Conservation (phyloP, 306 rosid genomes). For the Vicia villosa region DNA sequence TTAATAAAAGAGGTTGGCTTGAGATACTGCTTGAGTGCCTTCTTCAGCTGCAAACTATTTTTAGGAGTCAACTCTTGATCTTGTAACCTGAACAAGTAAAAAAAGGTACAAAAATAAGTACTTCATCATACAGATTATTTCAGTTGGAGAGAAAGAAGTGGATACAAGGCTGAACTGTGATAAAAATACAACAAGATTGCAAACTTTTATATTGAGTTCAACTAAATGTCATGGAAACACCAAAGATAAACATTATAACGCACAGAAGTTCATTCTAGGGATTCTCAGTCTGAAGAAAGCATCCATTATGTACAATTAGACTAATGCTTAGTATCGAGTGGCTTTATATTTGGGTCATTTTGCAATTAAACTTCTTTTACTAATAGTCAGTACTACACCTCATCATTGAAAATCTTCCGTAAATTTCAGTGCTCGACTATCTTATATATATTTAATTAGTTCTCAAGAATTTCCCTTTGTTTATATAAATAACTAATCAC, state of each 20-base stretch:
- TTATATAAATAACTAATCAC: background rate
- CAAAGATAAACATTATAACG: background rate
- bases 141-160: slow-evolving; percentile 7
- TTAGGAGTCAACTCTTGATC: slow-evolving; percentile 59
- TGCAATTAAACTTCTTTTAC: slow-evolving; percentile 12
- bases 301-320: background rate
- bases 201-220: background rate
- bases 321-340: background rate
- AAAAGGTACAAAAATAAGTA: slow-evolving; percentile 20
- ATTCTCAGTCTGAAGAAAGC: slow-evolving; percentile 9
- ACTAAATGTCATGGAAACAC: slow-evolving; percentile 16
- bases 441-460: slow-evolving; percentile 3
- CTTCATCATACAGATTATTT: slow-evolving; percentile 9
- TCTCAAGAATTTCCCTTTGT: slow-evolving; percentile 13
- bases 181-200: slow-evolving; percentile 11
- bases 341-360: slow-evolving; percentile 6
- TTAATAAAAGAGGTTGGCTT: slow-evolving; percentile 52
- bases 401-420: background rate
- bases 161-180: background rate
- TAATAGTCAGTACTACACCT: background rate
- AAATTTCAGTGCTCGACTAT: slow-evolving; percentile 9
- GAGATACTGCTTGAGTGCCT: slow-evolving; percentile 57
- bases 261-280: background rate
- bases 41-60: slow-evolving; percentile 54
- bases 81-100: slow-evolving; percentile 49